Conservation (phyloP, 257 asterid genomes). For the Solanum verrucosum region DNA sequence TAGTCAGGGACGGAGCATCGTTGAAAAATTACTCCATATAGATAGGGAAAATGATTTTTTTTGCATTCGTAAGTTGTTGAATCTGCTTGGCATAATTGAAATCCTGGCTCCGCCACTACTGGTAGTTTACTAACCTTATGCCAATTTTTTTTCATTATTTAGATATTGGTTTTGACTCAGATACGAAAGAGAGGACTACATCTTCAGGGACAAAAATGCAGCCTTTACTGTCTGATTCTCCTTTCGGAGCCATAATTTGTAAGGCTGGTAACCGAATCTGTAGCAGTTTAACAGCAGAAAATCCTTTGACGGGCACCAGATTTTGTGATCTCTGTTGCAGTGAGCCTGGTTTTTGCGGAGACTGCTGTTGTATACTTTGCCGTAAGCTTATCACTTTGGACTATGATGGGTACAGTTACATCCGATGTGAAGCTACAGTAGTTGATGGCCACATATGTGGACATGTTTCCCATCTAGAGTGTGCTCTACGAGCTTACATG, state of each 20-base stretch:
- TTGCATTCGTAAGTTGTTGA: background rate
- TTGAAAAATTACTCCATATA: background rate
- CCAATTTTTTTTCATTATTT: background rate
- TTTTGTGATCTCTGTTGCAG: constrained; percentile 63
- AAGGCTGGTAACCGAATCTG: constrained; percentile 51
- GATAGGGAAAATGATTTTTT: background rate
- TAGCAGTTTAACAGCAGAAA: constrained; percentile 34
- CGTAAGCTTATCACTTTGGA: constrained; percentile 26
- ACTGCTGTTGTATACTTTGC: constrained; percentile 81
- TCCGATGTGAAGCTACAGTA: constrained; percentile 50
- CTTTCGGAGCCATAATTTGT: constrained; percentile 18
- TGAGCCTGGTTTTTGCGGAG: constrained; percentile 64
- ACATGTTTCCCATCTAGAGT: constrained; percentile 62
- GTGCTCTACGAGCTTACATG: constrained; percentile 75
- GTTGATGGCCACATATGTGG: constrained; percentile 46
- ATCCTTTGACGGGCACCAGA: constrained; percentile 28
- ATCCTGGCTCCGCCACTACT: no score
- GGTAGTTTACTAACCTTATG: background rate
- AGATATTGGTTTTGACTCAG: background rate
- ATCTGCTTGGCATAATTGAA: background rate
- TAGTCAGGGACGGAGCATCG: background rate
- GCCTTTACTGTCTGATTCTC: constrained; percentile 3
- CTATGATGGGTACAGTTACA: constrained; percentile 26
- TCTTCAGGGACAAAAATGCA: background rate
- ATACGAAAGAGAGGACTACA: background rate